These are phyloP conservation scores for Lactuca sativa DNA, from an alignment of 129 eudicot species.

Conservation along the genomic window DNA sequence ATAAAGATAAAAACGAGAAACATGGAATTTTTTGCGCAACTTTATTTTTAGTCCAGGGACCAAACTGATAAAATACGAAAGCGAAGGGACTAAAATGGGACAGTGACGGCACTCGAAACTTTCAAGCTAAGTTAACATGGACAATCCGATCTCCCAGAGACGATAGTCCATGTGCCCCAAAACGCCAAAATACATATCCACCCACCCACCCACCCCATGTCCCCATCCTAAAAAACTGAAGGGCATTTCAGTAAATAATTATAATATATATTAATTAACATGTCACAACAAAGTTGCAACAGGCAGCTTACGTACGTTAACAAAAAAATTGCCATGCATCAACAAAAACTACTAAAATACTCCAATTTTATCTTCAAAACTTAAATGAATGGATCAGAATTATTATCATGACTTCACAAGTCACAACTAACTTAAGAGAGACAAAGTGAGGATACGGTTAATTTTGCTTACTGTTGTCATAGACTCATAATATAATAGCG, in stretches of 20 bases:
- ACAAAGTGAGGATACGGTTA: not conserved
- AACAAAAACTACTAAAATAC: too few relatives aligned
- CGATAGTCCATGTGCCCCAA: not conserved
- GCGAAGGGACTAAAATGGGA: not conserved
- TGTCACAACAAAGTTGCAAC: not conserved
- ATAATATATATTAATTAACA: too few relatives aligned
- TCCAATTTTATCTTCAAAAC: not conserved
- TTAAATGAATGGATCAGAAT: not conserved
- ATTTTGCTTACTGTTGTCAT: not conserved
- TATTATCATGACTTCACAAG: not conserved
- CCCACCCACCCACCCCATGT: not conserved
- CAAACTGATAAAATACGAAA: not conserved
- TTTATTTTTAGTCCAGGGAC: not conserved
- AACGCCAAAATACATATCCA: not conserved
- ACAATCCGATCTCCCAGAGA: not conserved
- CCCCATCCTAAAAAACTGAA: not conserved
- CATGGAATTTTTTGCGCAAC: too few relatives aligned
- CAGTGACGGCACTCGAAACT: not conserved
- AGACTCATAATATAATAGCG: not conserved
- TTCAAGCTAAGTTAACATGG: not conserved
- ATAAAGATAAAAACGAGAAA: too few relatives aligned
- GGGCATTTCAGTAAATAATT: not conserved
- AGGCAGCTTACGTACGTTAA: not conserved
- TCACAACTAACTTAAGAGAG: not conserved
- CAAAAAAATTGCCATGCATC: not conserved